Evolutionary conservation across 1,139 yeast species (phyloP), one percentile per base, ranked within the genome.

Genomic region (Geotrichum klebahnii): DNA sequence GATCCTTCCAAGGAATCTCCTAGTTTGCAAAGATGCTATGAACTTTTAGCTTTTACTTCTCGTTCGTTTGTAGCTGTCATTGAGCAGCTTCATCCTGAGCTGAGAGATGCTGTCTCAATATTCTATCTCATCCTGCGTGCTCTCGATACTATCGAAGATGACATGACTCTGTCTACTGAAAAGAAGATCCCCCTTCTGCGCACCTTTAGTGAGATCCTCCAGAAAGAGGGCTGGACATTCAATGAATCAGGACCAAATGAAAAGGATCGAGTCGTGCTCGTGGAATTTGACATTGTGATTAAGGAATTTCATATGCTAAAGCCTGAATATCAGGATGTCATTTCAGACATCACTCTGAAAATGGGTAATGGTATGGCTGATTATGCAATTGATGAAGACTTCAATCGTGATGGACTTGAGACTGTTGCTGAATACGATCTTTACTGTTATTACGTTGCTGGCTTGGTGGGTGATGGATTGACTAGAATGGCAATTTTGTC

Each of bases 321-420:
- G 62, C 81, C 88, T 2, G 81, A 76, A 55, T 90, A 88, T 67
- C 94, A 84, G 69, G 84, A 77, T 50, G 83, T 90, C 38, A 80
- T 92, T 59, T 77, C 76, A 59, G 87, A 84, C 55, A 86, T 88
- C 60, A 81, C 96, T 46, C 62, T 73, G 50, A 76, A 82, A 65
- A 92, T 92, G 98, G 97, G 97, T 50, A 82, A 86, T 59, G 98
- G 98, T 52, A 92, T 92, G 99, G 97, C 97, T 28, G 92, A 87
- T 62, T 92, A 90, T 67, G 83, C 88, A 51, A 74, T 79, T 61
- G 83, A 86, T 62, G 94, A 84, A 51, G 67, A 69, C 45, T 87
- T 86, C 70, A 87, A 88, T 66, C 67, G 79, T 60, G 80, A 80
- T 55, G 97, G 97, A 2, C 82, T 92, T 40, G 74, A 73, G 46